phyloP scores from a whole-genome alignment of 1,139 yeast genomes.

The Protomyces lactucae-debilis region DNA sequence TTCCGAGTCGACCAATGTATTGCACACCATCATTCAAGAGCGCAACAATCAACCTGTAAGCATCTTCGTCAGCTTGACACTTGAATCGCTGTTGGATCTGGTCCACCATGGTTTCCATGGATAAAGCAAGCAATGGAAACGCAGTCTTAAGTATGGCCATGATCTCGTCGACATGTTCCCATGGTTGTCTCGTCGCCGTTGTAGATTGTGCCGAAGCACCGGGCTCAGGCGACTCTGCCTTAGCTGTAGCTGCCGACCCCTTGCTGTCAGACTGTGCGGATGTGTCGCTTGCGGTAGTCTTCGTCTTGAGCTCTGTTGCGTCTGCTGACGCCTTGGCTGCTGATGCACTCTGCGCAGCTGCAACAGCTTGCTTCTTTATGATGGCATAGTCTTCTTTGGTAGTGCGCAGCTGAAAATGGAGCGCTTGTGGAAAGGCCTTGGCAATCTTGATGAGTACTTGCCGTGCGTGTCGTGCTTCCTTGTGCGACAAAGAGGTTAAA shows the following conservation, averaged over 20 bases:
- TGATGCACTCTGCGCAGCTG: slow-evolving; percentile 48
- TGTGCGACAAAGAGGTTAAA: slow-evolving; percentile 80
- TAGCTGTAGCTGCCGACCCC: not conserved
- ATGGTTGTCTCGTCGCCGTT: slow-evolving; percentile 56
- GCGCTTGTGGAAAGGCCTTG: slow-evolving; percentile 92
- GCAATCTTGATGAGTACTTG: slow-evolving; percentile 88
- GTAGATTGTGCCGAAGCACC: not conserved
- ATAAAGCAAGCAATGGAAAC: slow-evolving; percentile 84
- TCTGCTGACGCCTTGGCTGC: slow-evolving; percentile 30
- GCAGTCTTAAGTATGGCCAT: slow-evolving; percentile 95
- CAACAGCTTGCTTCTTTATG: slow-evolving; percentile 72
- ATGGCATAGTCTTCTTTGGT: slow-evolving; percentile 91
- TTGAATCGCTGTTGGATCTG: slow-evolving; percentile 93
- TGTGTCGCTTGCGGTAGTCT: not conserved
- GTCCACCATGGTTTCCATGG: slow-evolving; percentile 90
- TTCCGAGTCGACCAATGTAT: slow-evolving; percentile 69
- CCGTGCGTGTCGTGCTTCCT: slow-evolving; percentile 83
- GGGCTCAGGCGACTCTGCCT: not conserved
- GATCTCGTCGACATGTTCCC: slow-evolving; percentile 93
- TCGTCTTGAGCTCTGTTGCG: slow-evolving; percentile 7
- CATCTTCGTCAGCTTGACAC: slow-evolving; percentile 93
- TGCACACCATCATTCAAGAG: slow-evolving; percentile 89
- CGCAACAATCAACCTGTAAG: slow-evolving; percentile 88
- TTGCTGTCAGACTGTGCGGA: not conserved
- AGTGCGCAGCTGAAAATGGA: slow-evolving; percentile 91